Evolutionary conservation across 2,329 filamentous ascomycete species (phyloP).

Genomic region (Verticillium alfalfae): DNA sequence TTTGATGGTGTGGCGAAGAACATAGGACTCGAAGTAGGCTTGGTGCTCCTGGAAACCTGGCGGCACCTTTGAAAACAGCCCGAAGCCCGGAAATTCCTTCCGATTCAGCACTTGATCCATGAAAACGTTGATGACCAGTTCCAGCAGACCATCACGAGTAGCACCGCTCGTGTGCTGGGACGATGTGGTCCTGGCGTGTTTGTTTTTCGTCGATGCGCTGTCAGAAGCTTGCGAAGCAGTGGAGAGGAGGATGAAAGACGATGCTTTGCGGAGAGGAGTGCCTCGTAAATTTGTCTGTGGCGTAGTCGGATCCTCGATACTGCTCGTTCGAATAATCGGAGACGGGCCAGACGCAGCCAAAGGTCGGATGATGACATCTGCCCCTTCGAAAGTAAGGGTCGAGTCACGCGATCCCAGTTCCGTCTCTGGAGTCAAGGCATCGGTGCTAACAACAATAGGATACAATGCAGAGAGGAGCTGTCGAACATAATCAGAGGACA

Average conservation of each 20-base stretch:
- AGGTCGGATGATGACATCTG: slow-evolving; percentile 77
- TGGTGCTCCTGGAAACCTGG: slow-evolving; percentile 93
- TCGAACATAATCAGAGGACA: slow-evolving; percentile 75
- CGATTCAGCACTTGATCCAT: slow-evolving; percentile 77
- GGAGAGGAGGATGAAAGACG: slow-evolving; percentile 86
- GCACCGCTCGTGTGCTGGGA: slow-evolving; percentile 56
- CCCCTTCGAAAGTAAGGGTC: slow-evolving; percentile 76
- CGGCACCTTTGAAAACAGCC: slow-evolving; percentile 79
- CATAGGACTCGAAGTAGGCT: slow-evolving; percentile 88
- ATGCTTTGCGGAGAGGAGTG: slow-evolving; percentile 68
- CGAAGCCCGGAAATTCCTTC: slow-evolving; percentile 88
- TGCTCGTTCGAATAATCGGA: slow-evolving; percentile 71
- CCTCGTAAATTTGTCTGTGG: slow-evolving; percentile 35
- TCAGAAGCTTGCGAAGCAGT: slow-evolving; percentile 54
- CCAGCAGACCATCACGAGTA: slow-evolving; percentile 70
- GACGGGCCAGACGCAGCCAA: slow-evolving; percentile 56
- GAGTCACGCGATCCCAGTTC: slow-evolving; percentile 83
- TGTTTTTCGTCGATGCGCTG: slow-evolving; percentile 55
- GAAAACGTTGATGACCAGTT: slow-evolving; percentile 75
- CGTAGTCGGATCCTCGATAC: slow-evolving; percentile 39
- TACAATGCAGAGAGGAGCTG: slow-evolving; percentile 76
- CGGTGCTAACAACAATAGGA: slow-evolving; percentile 80
- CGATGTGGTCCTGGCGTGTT: slow-evolving; percentile 34
- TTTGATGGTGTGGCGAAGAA: slow-evolving; percentile 70
- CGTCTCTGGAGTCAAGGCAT: slow-evolving; percentile 74